phyloP scores from a whole-genome alignment of 108 stramenopile species.

The Nitzschia sp. region DNA sequence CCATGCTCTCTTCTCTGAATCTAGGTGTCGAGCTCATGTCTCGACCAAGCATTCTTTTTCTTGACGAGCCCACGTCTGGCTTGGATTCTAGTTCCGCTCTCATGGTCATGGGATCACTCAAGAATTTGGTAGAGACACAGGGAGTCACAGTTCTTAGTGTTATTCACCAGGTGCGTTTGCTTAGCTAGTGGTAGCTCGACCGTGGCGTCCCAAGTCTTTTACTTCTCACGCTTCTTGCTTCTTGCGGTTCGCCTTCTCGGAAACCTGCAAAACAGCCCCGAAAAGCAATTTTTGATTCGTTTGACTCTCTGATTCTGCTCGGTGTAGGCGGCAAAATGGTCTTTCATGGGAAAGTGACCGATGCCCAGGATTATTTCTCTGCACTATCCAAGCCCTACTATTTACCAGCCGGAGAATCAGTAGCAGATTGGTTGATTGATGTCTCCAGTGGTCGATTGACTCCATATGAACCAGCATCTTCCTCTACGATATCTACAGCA shows the following conservation, averaged over 20 bases:
- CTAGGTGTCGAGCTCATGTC: constrained; percentile 69
- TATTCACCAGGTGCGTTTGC: constrained; percentile 82
- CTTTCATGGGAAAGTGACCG: constrained; percentile 40
- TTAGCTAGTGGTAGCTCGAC: too few species aligned
- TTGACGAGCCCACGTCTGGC: constrained; percentile 27
- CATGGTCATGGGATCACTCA: constrained; percentile 50
- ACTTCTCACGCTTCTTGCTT: neutral
- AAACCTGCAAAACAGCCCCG: too few species aligned
- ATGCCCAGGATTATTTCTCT: constrained; percentile 31
- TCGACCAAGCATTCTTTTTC: constrained; percentile 35
- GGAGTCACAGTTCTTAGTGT: constrained; percentile 66
- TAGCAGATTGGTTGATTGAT: constrained; percentile 57
- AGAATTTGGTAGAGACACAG: constrained; percentile 28
- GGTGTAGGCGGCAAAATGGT: constrained; percentile 53
- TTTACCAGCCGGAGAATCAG: constrained; percentile 33
- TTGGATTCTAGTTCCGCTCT: constrained; percentile 49
- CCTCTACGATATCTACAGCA: neutral
- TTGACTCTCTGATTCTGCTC: constrained; percentile 80
- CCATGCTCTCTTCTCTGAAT: too few species aligned
- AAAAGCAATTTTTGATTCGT: constrained; percentile 70
- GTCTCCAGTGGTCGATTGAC: constrained; percentile 33
- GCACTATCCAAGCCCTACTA: constrained; percentile 19
- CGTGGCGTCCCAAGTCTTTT: too few species aligned
- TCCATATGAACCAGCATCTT: constrained; percentile 10
- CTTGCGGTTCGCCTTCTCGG: neutral